These are phyloP conservation scores for Parathielavia hyrcaniae DNA, from an alignment of 495 filamentous ascomycete genomes.

Conservation along the genomic window DNA sequence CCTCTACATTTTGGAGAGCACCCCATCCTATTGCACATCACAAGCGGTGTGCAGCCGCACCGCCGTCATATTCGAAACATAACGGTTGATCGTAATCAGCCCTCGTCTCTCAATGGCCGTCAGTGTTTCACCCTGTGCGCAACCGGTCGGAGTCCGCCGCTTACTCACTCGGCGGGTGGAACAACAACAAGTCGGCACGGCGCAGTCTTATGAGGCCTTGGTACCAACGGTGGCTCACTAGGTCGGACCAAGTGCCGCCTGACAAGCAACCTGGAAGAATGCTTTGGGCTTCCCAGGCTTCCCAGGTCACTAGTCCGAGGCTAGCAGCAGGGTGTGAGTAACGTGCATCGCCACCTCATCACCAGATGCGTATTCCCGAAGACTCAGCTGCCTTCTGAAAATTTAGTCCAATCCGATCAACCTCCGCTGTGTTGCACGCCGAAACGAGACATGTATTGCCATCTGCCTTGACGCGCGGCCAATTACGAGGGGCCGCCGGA, in stretches of 20 bases:
- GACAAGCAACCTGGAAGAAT: background rate
- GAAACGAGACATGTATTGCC: background rate
- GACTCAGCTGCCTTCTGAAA: background rate
- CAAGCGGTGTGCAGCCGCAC: conserved; percentile 2
- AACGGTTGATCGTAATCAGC: conserved; percentile 11
- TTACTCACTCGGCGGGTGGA: background rate
- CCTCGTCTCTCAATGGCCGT: background rate
- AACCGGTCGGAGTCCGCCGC: background rate
- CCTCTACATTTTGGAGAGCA: background rate
- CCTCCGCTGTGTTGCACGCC: background rate
- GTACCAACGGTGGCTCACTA: too few species aligned
- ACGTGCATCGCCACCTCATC: background rate
- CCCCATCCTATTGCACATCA: background rate
- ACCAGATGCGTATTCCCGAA: background rate
- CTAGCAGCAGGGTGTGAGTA: conserved; percentile 2
- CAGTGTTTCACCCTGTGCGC: conserved; percentile 2
- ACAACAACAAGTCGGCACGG: too few species aligned
- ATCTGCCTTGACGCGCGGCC: conserved; percentile 1
- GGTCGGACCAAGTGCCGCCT: too few species aligned
- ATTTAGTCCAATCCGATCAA: background rate
- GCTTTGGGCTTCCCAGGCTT: background rate
- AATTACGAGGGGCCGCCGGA: too few species aligned
- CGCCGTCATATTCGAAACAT: conserved; percentile 8
- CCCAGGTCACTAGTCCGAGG: background rate
- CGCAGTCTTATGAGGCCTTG: too few species aligned